Percentiles rank a stretch among this genome's conserved stretches.
These are phyloP conservation scores for Rhododendron griersonianum DNA, from an alignment of 148 eudicot genomes.

Conservation along the genomic window DNA sequence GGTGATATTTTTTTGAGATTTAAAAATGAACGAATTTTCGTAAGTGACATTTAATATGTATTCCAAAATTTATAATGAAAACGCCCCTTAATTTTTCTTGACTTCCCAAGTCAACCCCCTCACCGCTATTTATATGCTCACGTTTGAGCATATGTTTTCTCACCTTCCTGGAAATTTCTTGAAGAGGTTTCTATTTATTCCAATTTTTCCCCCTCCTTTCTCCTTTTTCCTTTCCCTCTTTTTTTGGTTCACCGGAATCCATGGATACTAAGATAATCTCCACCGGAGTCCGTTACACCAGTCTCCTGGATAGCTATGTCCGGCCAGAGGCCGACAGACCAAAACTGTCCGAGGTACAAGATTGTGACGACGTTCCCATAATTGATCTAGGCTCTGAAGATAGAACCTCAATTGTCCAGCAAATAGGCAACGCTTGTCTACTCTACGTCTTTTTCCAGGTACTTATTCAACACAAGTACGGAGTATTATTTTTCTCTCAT, in stretches of 20 bases:
- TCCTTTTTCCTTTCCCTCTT: neutral
- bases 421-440: slow-evolving; percentile 53
- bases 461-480: neutral
- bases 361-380: slow-evolving; percentile 48
- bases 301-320: slow-evolving; percentile 50
- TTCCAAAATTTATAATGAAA: no score
- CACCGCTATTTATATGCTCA: neutral
- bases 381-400: slow-evolving; percentile 46
- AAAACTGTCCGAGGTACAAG: slow-evolving; percentile 42
- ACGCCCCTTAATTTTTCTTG: no score
- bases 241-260: neutral
- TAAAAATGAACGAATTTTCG: no score
- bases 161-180: neutral
- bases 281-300: slow-evolving; percentile 35
- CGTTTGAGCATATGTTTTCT: neutral
- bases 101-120: no score
- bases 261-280: slow-evolving; percentile 65
- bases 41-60: no score
- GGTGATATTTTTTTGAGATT: no score
- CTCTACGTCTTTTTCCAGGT: slow-evolving; percentile 71
- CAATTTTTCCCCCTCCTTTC: neutral
- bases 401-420: slow-evolving; percentile 19
- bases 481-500: neutral
- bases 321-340: slow-evolving; percentile 68
- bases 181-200: neutral